Base-by-base conservation (phyloP, 1,284 basidiomycete species). In the Coriolopsis trogii region DNA sequence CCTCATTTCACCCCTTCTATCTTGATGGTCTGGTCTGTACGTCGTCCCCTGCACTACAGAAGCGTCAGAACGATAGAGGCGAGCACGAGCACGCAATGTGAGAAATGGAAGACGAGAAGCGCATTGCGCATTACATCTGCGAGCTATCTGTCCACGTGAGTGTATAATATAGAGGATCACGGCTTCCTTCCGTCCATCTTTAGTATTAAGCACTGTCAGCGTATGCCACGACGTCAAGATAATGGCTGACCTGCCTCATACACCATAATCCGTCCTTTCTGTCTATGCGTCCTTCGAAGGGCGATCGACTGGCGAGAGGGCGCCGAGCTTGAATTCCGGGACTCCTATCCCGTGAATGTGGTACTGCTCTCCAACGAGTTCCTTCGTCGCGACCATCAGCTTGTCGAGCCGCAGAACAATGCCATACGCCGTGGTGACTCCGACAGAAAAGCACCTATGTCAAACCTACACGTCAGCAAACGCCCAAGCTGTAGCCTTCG, bases 321-420 rank as follows among this genome's bases (percentile, higher is more conserved):
- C 29, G 9, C 41, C 25, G 26, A 42, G 53, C 45, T 42, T 50
- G 21, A 41, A 48, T 31, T 59, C 57, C 13, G 61, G 55, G 21
- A 75, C 62, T 21, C 80, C 83, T n/a, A 88, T 69, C 0, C 87
- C 87, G 49, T 85, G 78, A 15, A 90, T 87, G 63, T 89, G 85
- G 61, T 88, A 91, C 59, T 87, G 86, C 65, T 92, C 89, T 0
- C 89, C 90, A 0, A 92, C 89, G 42, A 92, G 72, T 64, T 90
- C 86, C 64, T 92, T 92, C 13, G 82, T 80, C 2, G 87, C 87
- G 1, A 90, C 62, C 85, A 90, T 89, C 41, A 92, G 68, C 50
- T 80, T 73, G 60, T 92, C 90, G 33, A 92, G 68, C 4, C 85
- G 74, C 10, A 78, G 78, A 26, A 91, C 72, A 43, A 92, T 79